Conservation (phyloP, 2,329 filamentous ascomycete genomes). For the Neofusicoccum kwambonambiense region DNA sequence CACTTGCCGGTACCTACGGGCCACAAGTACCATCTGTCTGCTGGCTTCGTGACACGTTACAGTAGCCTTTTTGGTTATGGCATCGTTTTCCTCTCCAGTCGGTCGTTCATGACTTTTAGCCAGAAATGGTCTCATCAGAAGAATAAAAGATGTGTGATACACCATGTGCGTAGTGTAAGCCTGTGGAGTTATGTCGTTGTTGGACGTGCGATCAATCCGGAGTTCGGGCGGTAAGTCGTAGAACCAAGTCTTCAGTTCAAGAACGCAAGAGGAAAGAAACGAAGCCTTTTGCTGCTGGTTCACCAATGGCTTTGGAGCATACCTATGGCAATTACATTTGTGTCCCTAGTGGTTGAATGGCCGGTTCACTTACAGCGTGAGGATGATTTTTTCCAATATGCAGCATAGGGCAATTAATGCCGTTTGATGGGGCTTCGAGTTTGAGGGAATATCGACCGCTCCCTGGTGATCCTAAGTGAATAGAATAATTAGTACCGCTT, state of each 20-base stretch:
- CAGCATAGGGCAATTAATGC: constrained; percentile 30
- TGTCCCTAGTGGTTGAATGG: too few relatives aligned
- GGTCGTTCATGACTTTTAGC: not conserved
- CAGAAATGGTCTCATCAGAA: constrained; percentile 34
- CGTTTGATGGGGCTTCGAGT: constrained; percentile 24
- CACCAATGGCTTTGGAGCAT: constrained; percentile 30
- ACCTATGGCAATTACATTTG: constrained; percentile 22
- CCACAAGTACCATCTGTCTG: constrained; percentile 26
- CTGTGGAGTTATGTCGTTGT: constrained; percentile 26
- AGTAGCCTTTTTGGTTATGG: constrained; percentile 17
- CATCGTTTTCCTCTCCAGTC: not conserved
- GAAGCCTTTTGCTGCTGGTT: constrained; percentile 23
- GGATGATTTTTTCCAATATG: constrained; percentile 34
- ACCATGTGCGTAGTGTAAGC: constrained; percentile 36
- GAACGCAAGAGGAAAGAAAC: constrained; percentile 33
- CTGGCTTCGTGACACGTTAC: constrained; percentile 26
- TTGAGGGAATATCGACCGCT: constrained; percentile 24
- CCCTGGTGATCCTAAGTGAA: constrained; percentile 30
- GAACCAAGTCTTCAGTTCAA: constrained; percentile 30
- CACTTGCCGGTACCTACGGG: constrained; percentile 32
- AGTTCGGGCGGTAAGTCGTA: constrained; percentile 30
- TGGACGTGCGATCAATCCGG: constrained; percentile 25
- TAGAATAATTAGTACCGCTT: not conserved
- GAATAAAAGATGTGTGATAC: constrained; percentile 35
- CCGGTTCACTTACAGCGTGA: constrained; percentile 28